Conservation (phyloP, 2,329 filamentous ascomycete species). For the Phaeoacremonium minimum region DNA sequence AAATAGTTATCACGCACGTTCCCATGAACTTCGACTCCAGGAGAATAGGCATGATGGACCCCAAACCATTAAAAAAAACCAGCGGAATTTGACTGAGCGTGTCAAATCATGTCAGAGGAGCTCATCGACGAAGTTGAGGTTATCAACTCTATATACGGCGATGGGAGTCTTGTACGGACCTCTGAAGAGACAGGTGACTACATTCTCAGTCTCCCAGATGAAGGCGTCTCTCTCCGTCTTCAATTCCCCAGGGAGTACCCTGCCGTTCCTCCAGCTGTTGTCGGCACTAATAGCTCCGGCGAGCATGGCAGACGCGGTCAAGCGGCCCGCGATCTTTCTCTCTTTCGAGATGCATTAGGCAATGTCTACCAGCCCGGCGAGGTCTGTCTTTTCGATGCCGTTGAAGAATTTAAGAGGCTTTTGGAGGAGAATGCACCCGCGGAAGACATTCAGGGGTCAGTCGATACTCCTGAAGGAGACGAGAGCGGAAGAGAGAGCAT, state of each 20-base stretch:
- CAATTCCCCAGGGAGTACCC: conserved; percentile 75
- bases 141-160: conserved; percentile 80
- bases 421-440: conserved; percentile 22
- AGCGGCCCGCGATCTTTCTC: conserved; percentile 64
- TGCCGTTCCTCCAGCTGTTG: conserved; percentile 63
- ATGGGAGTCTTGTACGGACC: conserved; percentile 50
- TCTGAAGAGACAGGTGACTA: conserved; percentile 39
- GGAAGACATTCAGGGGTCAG: conserved; percentile 13
- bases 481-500: conserved; percentile 8
- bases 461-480: conserved; percentile 10
- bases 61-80: too few relatives aligned
- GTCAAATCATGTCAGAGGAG: conserved; percentile 48
- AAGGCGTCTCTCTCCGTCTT: conserved; percentile 51
- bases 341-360: conserved; percentile 63
- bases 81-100: too few relatives aligned
- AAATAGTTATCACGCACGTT: too few relatives aligned
- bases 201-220: conserved; percentile 63
- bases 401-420: conserved; percentile 64
- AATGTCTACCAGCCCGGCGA: conserved; percentile 67
- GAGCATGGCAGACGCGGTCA: conserved; percentile 63
- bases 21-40: too few relatives aligned
- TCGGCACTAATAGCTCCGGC: conserved; percentile 77
- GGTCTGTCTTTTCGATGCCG: conserved; percentile 87
- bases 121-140: conserved; percentile 73
- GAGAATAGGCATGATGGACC: too few relatives aligned